A percentile compares a stretch with the other conserved stretches of the same genome.
Evolutionary conservation across 148 eudicot species (phyloP).

Genomic region (Oxyria digyna): DNA sequence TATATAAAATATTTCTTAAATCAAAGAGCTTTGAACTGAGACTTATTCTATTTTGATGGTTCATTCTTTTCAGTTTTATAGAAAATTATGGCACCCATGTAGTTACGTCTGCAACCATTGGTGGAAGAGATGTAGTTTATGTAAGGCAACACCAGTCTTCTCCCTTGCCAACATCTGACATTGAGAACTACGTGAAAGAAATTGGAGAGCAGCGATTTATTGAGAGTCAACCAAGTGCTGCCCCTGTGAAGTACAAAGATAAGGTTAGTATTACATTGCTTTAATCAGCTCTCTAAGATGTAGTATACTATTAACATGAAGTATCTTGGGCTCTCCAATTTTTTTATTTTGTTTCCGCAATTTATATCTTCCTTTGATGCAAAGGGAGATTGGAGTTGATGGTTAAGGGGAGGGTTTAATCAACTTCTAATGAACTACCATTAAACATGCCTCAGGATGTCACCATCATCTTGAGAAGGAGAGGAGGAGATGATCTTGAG

Average conservation of each 20-base stretch:
- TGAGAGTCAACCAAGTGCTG: slow-evolving; percentile 50
- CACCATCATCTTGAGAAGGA: slow-evolving; percentile 86
- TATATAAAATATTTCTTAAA: not conserved
- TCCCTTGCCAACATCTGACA: slow-evolving; percentile 58
- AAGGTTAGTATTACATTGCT: slow-evolving; percentile 47
- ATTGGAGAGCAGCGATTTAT: slow-evolving; percentile 82
- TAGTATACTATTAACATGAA: not conserved
- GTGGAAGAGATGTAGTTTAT: slow-evolving; percentile 94
- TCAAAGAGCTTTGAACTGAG: not conserved
- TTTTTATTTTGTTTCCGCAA: too few species aligned
- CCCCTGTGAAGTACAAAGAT: slow-evolving; percentile 77
- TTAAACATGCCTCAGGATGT: slow-evolving; percentile 60
- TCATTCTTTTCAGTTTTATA: slow-evolving; percentile 64
- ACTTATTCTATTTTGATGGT: slow-evolving; percentile 11
- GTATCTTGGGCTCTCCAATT: not conserved
- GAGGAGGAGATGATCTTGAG: slow-evolving; percentile 98
- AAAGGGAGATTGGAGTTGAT: not conserved
- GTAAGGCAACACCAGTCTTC: slow-evolving; percentile 90
- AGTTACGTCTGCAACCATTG: slow-evolving; percentile 80
- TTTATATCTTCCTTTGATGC: not conserved
- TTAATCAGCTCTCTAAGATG: not conserved
- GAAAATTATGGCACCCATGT: slow-evolving; percentile 95
- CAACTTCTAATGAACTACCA: not conserved
- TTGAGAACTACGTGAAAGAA: slow-evolving; percentile 76
- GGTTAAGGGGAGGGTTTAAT: not conserved